phyloP scores from a whole-genome alignment of 805 yeast species.

The Saturnispora kantuleensis region DNA sequence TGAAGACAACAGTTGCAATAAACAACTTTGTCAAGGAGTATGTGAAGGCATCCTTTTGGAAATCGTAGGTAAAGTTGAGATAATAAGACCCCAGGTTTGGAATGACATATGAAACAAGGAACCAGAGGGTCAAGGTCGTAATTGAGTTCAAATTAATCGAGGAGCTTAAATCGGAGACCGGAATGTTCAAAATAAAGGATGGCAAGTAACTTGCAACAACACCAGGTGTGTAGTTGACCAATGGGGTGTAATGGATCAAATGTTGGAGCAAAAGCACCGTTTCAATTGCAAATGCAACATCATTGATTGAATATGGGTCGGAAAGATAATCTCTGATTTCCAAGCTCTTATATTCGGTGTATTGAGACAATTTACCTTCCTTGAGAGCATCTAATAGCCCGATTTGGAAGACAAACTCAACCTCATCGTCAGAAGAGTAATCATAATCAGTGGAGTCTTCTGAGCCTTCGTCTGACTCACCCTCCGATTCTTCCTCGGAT shows the following conservation, averaged over 20 bases:
- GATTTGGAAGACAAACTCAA: conserved; percentile 9
- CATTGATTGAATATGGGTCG: conserved; percentile 26
- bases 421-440: conserved; percentile 12
- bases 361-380: conserved; percentile 12
- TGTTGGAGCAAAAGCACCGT: conserved; percentile 13
- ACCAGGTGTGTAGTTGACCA: conserved; percentile 3
- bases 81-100: conserved; percentile 40
- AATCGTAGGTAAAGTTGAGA: conserved; percentile 44
- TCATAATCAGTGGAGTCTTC: conserved; percentile 47
- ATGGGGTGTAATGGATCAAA: conserved; percentile 13
- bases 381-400: conserved; percentile 8
- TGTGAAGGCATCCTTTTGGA: conserved; percentile 43
- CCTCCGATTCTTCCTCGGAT: conserved; percentile 48
- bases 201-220: conserved; percentile 18
- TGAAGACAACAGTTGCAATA: conserved; percentile 29
- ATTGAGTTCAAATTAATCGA: conserved; percentile 25
- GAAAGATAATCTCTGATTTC: conserved; percentile 25
- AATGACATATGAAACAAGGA: conserved; percentile 28
- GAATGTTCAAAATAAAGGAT: conserved; percentile 18
- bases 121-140: conserved; percentile 33
- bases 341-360: conserved; percentile 18
- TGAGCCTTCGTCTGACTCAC: conserved; percentile 4
- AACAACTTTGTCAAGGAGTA: conserved; percentile 37
- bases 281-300: conserved; percentile 19
- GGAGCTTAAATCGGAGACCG: conserved; percentile 18